phyloP scores from a whole-genome alignment of 352 stramenopile genomes.

The Phytophthora pluvialis region DNA sequence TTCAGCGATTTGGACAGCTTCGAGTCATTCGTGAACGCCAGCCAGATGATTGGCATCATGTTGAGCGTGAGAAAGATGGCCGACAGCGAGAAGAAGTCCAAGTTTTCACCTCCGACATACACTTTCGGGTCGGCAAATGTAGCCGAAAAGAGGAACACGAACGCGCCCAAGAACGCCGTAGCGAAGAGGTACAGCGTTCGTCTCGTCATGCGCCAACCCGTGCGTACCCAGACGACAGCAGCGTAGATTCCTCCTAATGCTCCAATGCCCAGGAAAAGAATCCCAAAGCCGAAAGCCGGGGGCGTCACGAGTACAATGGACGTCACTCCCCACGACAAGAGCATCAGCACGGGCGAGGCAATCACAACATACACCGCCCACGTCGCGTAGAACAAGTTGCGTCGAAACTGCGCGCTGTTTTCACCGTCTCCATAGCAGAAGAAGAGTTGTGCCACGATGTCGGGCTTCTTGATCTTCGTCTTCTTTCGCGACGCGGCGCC shows the following conservation, averaged over 20 bases:
- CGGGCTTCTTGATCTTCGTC: conserved; percentile 35
- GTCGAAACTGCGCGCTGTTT: conserved; percentile 71
- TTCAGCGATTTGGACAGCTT: conserved; percentile 86
- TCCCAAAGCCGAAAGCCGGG: conserved; percentile 75
- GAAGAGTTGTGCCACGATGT: conserved; percentile 81
- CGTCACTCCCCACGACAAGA: conserved; percentile 79
- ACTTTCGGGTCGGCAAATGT: conserved; percentile 83
- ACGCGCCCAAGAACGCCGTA: conserved; percentile 59
- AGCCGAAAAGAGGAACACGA: conserved; percentile 82
- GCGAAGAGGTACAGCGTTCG: conserved; percentile 59
- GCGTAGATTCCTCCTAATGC: conserved; percentile 53
- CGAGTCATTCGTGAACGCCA: conserved; percentile 90
- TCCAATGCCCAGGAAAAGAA: conserved; percentile 78
- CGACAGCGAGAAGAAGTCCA: conserved; percentile 85
- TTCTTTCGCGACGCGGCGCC: neutral
- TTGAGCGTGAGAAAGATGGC: conserved; percentile 86
- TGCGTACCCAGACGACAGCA: conserved; percentile 61
- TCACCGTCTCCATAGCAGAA: conserved; percentile 76
- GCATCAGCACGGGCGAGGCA: conserved; percentile 57
- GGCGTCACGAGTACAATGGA: conserved; percentile 74
- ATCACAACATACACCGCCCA: conserved; percentile 63
- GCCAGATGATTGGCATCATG: conserved; percentile 92
- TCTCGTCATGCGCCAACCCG: conserved; percentile 86
- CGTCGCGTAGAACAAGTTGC: conserved; percentile 81
- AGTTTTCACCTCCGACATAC: conserved; percentile 63